Conservation (phyloP, 169 alveolate genomes). For the Plasmodium vivax region DNA sequence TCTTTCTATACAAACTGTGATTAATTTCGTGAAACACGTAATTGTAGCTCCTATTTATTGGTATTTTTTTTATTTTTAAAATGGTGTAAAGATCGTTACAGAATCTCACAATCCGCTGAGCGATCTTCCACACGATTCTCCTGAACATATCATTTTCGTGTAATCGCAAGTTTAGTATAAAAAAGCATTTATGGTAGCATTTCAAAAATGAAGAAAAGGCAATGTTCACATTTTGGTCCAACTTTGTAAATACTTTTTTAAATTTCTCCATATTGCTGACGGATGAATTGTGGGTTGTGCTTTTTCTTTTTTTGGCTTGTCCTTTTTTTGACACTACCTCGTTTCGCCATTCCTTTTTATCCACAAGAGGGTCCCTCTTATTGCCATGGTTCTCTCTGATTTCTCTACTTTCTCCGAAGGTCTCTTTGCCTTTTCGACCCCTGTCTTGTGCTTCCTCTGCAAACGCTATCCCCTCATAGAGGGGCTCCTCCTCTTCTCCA, state of each 20-base stretch:
- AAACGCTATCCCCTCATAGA: background rate
- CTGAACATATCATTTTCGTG: conserved; percentile 6
- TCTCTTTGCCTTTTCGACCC: background rate
- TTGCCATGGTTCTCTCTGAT: background rate
- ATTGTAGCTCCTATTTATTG: conserved; percentile 25
- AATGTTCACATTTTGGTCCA: conserved; percentile 26
- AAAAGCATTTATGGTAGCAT: conserved; percentile 45
- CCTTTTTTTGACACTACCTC: background rate
- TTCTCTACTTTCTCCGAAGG: background rate
- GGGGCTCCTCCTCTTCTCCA: background rate
- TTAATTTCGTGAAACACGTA: conserved; percentile 48
- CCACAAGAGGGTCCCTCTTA: background rate
- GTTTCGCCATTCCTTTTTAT: background rate
- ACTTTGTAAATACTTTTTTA: conserved; percentile 14
- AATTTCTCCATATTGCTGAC: background rate
- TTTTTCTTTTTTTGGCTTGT: background rate
- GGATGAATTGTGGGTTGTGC: background rate
- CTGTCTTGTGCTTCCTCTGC: background rate
- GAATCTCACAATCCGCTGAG: background rate
- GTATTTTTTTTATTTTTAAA: conserved; percentile 55
- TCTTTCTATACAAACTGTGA: conserved; percentile 18
- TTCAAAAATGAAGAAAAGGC: conserved; percentile 63
- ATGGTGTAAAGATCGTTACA: conserved; percentile 41
- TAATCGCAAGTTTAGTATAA: conserved; percentile 21
- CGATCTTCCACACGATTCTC: conserved; percentile 1